Conservation (phyloP, 225 moss, liverwort and hornwort genomes). For the Sphagnum contortum region DNA sequence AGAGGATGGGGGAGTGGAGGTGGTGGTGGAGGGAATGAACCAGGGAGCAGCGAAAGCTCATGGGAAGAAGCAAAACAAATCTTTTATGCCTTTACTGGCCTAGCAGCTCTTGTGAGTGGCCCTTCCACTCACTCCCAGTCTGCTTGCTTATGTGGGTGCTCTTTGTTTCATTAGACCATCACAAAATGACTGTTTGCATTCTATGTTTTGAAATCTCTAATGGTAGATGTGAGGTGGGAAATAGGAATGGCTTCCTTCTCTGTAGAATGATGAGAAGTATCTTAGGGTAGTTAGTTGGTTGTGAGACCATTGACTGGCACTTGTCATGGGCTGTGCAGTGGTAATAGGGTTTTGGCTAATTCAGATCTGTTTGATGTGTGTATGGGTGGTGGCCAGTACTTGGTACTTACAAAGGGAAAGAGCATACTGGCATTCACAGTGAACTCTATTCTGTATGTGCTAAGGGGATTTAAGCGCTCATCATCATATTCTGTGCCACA, state of each 20-base stretch:
- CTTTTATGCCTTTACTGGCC: constrained; percentile 66
- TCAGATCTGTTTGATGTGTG: neutral
- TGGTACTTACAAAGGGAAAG: constrained; percentile 75
- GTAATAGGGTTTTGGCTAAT: too few relatives aligned
- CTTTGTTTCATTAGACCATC: neutral
- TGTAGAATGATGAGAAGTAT: too few relatives aligned
- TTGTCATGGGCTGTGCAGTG: neutral
- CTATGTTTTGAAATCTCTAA: neutral
- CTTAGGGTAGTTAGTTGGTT: neutral
- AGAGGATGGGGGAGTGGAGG: constrained; percentile 52
- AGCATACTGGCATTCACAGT: constrained; percentile 61
- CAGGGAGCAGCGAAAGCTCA: constrained; percentile 29
- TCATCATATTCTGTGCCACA: constrained; percentile 26
- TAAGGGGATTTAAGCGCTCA: constrained; percentile 70
- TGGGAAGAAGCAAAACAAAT: constrained; percentile 83
- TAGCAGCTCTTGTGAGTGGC: constrained; percentile 55
- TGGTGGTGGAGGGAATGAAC: constrained; percentile 36
- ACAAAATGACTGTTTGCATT: neutral
- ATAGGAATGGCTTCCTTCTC: too few relatives aligned
- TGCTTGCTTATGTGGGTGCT: neutral
- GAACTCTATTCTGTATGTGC: constrained; percentile 60
- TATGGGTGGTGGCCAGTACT: constrained; percentile 36
- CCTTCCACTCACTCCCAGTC: constrained; percentile 6
- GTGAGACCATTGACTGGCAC: neutral
- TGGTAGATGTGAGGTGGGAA: constrained; percentile 4